phyloP scores from a whole-genome alignment of 23 red algal species.

The Cyanidium caldarium region DNA sequence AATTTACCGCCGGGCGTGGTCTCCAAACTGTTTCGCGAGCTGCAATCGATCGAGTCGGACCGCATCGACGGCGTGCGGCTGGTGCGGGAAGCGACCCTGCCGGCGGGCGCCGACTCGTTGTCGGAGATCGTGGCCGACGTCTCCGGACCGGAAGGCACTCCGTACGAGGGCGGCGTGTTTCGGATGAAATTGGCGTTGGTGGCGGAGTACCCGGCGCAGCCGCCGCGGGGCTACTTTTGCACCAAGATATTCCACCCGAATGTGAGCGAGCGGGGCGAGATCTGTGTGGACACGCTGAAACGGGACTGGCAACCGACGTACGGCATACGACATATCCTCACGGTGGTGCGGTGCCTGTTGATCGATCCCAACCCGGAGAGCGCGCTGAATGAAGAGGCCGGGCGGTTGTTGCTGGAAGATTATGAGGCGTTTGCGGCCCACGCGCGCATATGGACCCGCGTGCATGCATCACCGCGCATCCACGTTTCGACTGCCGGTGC shows the following conservation, averaged over 20 bases:
- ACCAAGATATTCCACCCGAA: conserved; percentile 50
- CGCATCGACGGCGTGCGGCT: conserved; percentile 4
- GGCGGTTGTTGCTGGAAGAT: conserved; percentile 19
- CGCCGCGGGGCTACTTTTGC: conserved; percentile 17
- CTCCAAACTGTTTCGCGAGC: neutral
- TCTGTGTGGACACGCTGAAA: conserved; percentile 42
- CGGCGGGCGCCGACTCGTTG: neutral
- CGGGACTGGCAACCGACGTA: conserved; percentile 17
- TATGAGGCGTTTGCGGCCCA: conserved; percentile 17
- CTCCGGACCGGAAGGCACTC: conserved; percentile 18
- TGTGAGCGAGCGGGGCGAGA: conserved; percentile 23
- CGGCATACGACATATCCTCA: conserved; percentile 16
- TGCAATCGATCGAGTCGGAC: neutral
- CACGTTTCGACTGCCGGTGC: neutral
- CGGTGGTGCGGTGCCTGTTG: conserved; percentile 26
- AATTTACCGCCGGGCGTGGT: conserved; percentile 10
- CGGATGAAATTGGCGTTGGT: conserved; percentile 7
- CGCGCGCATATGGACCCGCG: conserved; percentile 25
- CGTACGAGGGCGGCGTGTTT: conserved; percentile 22
- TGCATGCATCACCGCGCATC: conserved; percentile 6
- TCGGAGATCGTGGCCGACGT: conserved; percentile 8
- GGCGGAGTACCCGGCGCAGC: conserved; percentile 7
- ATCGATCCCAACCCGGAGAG: conserved; percentile 38
- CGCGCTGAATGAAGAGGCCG: conserved; percentile 36
- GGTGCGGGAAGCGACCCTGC: neutral